Base-by-base conservation (phyloP, 1,284 basidiomycete species). In the Entoloma clypeatum region DNA sequence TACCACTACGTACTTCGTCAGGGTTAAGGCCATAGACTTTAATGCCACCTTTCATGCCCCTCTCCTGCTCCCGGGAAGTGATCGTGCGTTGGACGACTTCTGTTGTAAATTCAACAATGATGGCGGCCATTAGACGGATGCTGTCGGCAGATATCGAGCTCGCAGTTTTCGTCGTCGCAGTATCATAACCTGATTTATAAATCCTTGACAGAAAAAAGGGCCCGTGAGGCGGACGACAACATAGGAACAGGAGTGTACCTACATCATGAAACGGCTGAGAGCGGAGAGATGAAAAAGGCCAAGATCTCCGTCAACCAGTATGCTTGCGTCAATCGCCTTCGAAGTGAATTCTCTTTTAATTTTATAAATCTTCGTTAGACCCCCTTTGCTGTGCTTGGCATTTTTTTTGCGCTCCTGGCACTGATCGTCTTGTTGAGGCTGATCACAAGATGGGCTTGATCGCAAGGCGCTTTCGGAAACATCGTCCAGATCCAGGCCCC, bases 41-140 rank as follows among this genome's bases (percentile, higher is more conserved):
- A 27, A 72, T 74, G 22, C 71, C 69, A 26, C 64, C 61, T 58
- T 82, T 84, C 49, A 78, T 54, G 21, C 61, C 58, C 36, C 64
- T 58, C 47, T 81, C 81, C 45, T 78, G 72, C 50, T 83, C 80
- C 32, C 71, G 70, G 25, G 69, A 62, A 5, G 72, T 62, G 31
- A 84, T 69, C 9, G 71, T 63, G 13, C 67, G 67, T 39, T 73
- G 71, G 7, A 80, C 59, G 0, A 76, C 43, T 32, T 74, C 67
- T 6, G 69, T 68, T 9, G 71, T 62, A 50, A 83, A 85, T 32
- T 69, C 64, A 5, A 68, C 62, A 13, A 76, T 53, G 27, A 74
- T 68, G 3, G 57, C 60, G 27, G 64, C 61, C 31, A 85, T 41
- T 19, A 69, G 43, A 22, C 52, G 57, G 25, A 73, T 58, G 8